A percentile compares a stretch with the other conserved stretches of the same genome.
These are phyloP conservation scores for Suillus sp. DNA, from an alignment of 768 basidiomycete species.

Conservation along the genomic window DNA sequence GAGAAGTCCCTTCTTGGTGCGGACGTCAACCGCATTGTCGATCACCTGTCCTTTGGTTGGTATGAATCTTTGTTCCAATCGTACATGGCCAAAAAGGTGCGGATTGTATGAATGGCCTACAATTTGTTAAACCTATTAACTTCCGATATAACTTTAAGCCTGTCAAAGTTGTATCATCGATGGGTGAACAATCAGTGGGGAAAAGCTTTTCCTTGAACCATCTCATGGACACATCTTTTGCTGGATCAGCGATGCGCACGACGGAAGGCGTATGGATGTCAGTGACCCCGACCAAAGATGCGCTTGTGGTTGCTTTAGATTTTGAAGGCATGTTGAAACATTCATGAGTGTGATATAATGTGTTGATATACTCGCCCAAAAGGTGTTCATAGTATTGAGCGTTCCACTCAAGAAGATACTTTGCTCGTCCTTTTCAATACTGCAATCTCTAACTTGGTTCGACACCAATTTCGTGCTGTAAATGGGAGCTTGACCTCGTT, in stretches of 20 bases:
- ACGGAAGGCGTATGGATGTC: slow-evolving; percentile 73
- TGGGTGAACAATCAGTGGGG: slow-evolving; percentile 70
- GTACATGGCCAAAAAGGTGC: slow-evolving; percentile 58
- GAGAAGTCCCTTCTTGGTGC: slow-evolving; percentile 60
- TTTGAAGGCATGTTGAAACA: slow-evolving; percentile 50
- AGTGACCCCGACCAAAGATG: slow-evolving; percentile 58
- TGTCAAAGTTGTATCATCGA: slow-evolving; percentile 67
- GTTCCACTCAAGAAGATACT: slow-evolving; percentile 64
- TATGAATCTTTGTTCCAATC: slow-evolving; percentile 66
- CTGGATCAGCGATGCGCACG: slow-evolving; percentile 66
- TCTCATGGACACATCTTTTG: slow-evolving; percentile 63
- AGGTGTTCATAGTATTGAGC: slow-evolving; percentile 65
- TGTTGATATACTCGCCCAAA: background rate
- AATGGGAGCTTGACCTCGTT: background rate
- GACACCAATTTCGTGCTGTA: slow-evolving; percentile 11
- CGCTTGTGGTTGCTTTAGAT: slow-evolving; percentile 58
- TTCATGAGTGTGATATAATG: slow-evolving; percentile 11
- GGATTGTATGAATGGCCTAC: background rate
- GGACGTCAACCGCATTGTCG: slow-evolving; percentile 55
- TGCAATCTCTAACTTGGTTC: slow-evolving; percentile 63
- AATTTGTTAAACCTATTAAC: background rate
- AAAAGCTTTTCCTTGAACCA: slow-evolving; percentile 63
- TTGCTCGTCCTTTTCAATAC: slow-evolving; percentile 66
- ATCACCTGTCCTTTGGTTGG: slow-evolving; percentile 61
- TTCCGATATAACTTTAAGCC: slow-evolving; percentile 38